Evolutionary conservation across 1,284 basidiomycete species (phyloP).

Genomic region (Anthracocystis walkeri): DNA sequence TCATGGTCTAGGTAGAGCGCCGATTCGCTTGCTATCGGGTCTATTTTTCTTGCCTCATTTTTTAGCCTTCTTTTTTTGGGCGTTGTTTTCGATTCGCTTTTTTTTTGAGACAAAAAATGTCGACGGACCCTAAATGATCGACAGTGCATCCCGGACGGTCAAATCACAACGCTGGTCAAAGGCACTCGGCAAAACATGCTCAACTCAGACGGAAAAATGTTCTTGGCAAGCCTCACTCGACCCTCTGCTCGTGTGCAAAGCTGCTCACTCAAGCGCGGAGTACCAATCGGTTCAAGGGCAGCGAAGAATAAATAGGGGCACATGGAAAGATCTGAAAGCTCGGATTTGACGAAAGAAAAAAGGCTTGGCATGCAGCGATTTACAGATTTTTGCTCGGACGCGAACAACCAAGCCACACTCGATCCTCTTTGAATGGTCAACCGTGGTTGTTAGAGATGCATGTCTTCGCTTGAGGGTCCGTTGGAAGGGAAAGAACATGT

Average conservation of each 20-base stretch:
- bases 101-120: background rate
- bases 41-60: background rate
- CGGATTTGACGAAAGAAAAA: too few species aligned
- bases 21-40: background rate
- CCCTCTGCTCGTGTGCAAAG: background rate
- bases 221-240: background rate
- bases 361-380: too few species aligned
- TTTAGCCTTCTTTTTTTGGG: constrained; percentile 2
- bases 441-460: too few species aligned
- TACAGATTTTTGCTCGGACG: too few species aligned
- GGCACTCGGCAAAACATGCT: background rate
- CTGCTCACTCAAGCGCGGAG: background rate
- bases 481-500: too few species aligned
- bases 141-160: constrained; percentile 9
- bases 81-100: background rate
- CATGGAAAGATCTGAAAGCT: too few species aligned
- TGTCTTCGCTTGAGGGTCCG: too few species aligned
- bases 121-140: constrained; percentile 25
- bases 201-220: too few species aligned
- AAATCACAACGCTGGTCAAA: background rate
- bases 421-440: too few species aligned
- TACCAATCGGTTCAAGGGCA: too few species aligned
- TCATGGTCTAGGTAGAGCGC: background rate
- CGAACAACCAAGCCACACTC: too few species aligned
- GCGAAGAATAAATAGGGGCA: too few species aligned